Evolutionary conservation across 1,284 basidiomycete genomes (phyloP), one percentile per base, ranked within the genome.

Genomic region (Pholiota adiposa): DNA sequence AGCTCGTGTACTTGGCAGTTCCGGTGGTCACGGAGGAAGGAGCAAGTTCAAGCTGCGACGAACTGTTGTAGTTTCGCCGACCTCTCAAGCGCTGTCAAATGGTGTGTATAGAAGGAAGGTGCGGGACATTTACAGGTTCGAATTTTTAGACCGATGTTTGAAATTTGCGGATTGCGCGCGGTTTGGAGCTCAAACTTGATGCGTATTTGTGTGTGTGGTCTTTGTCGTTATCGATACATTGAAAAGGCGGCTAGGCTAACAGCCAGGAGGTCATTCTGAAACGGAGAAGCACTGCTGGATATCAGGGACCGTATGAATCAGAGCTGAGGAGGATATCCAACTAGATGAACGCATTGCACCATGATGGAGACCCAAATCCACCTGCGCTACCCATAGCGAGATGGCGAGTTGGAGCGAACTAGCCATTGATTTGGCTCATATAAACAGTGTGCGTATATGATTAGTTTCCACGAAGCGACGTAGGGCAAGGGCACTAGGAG

Each of bases 1-100:
- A 50, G 54, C 21, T 27, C 25, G 16, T 27, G 38, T 43, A 27
- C 55, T 31, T 48, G 51, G 41, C 50, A 55, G 38, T 53, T 43
- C 60, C 60, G 60, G 60, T 48, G 52, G 56, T 49, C 44, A 52
- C 56, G 60, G 56, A 54, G 53, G 56, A 53, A 53, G 29, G 44
- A 48, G 52, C 19, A 49, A 41, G 14, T 40, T 29, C 38, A 48
- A 31, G 49, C 40, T 52, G 31, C 56, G 56, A 52, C 23, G 57
- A 50, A 55, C 25, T 34, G 41, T 54, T 46, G 48, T 18, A 46
- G 48, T 56, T 38, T 56, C 54, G 48, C 46, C 36, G 36, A n/a
- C 48, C n/a, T 11, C 23, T 21, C 19, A 46, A 56, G 48, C 44
- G 54, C 33, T 50, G 54, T 56, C 54, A 56, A 29, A 31, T 9